These are phyloP conservation scores for Hypoxylon sp. DNA, from an alignment of 2,329 filamentous ascomycete genomes.

Conservation along the genomic window DNA sequence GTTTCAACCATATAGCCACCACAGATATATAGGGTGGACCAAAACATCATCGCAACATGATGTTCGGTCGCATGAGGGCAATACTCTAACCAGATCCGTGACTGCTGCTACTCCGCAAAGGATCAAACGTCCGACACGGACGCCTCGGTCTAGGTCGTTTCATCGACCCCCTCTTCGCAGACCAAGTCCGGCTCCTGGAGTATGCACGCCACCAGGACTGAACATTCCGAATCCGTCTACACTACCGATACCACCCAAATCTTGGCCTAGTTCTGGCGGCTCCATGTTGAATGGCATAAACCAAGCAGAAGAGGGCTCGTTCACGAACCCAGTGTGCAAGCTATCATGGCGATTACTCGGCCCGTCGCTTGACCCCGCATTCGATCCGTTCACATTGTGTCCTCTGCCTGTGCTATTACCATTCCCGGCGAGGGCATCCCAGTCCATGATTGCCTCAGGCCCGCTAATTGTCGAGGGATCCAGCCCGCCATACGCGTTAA, in stretches of 20 bases:
- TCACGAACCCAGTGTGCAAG: slow-evolving; percentile 49
- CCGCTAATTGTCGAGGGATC: slow-evolving; percentile 60
- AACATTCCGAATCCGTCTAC: slow-evolving; percentile 69
- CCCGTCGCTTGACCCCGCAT: slow-evolving; percentile 49
- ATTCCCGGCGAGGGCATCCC: slow-evolving; percentile 60
- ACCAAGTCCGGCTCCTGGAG: slow-evolving; percentile 51
- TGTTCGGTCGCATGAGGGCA: slow-evolving; percentile 5
- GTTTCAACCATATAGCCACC: slow-evolving; percentile 30
- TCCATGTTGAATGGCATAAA: slow-evolving; percentile 95
- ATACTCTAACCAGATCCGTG: not conserved
- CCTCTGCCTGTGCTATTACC: slow-evolving; percentile 51
- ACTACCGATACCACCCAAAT: slow-evolving; percentile 60
- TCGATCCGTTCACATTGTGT: slow-evolving; percentile 53
- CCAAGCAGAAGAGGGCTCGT: slow-evolving; percentile 78
- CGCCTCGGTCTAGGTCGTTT: slow-evolving; percentile 12
- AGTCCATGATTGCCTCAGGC: slow-evolving; percentile 61
- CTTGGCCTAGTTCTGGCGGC: slow-evolving; percentile 73
- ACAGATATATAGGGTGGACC: slow-evolving; percentile 16
- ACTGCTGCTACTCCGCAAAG: not conserved
- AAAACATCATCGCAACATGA: slow-evolving; percentile 10
- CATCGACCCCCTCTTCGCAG: slow-evolving; percentile 50
- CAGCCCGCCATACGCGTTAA: slow-evolving; percentile 76
- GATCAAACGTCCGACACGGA: not conserved
- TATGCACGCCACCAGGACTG: slow-evolving; percentile 58
- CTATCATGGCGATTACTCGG: slow-evolving; percentile 49